Conservation (phyloP, 2,329 filamentous ascomycete species). For the Clarireedia sp. region DNA sequence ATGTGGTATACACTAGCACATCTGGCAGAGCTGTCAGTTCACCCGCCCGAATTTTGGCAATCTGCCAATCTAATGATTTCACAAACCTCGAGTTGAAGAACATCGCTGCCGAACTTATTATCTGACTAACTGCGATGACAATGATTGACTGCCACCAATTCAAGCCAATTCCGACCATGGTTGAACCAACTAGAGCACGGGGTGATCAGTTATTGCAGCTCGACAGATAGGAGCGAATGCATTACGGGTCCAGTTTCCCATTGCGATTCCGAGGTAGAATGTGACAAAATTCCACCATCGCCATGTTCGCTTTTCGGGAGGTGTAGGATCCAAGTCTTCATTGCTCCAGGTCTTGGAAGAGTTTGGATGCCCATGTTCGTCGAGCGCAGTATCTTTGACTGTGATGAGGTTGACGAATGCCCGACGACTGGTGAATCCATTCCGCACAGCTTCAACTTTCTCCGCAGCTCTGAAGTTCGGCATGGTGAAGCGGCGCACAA, state of each 20-base stretch:
- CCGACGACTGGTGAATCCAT: constrained; percentile 17
- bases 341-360: constrained; percentile 19
- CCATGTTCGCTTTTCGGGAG: constrained; percentile 14
- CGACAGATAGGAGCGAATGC: background rate
- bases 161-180: constrained; percentile 36
- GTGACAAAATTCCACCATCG: constrained; percentile 34
- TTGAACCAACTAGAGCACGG: constrained; percentile 26
- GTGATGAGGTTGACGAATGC: constrained; percentile 18
- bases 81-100: constrained; percentile 35
- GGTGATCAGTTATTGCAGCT: background rate
- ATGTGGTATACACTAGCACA: constrained; percentile 35
- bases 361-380: constrained; percentile 20
- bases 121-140: constrained; percentile 36
- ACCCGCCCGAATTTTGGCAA: background rate
- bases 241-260: constrained; percentile 35
- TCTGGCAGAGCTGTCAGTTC: background rate
- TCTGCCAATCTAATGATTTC: background rate
- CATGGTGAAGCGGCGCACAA: constrained; percentile 9
- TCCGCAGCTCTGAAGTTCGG: constrained; percentile 1
- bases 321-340: constrained; percentile 29
- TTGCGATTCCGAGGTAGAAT: constrained; percentile 34
- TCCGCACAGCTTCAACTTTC: constrained; percentile 17
- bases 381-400: constrained; percentile 20
- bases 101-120: constrained; percentile 36
- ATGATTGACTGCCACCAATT: constrained; percentile 39